These are phyloP conservation scores for Neoboletus subvelutipes DNA, from an alignment of 768 basidiomycete species.

Conservation along the genomic window DNA sequence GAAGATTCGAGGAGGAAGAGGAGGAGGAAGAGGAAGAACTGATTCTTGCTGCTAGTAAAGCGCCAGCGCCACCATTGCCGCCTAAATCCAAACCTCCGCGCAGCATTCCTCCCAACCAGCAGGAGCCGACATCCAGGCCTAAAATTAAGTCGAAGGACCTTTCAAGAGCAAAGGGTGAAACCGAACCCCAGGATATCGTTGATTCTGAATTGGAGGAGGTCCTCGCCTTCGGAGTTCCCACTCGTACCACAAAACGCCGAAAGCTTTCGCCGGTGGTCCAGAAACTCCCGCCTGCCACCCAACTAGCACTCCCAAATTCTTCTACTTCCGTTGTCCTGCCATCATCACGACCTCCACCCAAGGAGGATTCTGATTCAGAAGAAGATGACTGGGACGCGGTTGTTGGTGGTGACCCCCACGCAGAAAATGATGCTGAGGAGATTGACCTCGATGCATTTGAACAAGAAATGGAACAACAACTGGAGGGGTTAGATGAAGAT, in stretches of 20 bases:
- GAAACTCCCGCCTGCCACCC: conserved; percentile 17
- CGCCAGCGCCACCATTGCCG: conserved; percentile 25
- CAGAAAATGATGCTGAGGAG: conserved; percentile 32
- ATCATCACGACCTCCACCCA: conserved; percentile 27
- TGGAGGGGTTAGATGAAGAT: conserved; percentile 49
- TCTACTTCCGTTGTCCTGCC: conserved; percentile 33
- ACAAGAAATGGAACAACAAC: conserved; percentile 35
- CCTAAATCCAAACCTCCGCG: conserved; percentile 36
- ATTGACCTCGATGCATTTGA: conserved; percentile 38
- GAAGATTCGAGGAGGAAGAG: conserved; percentile 29
- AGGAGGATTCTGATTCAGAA: conserved; percentile 43
- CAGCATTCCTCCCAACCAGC: conserved; percentile 23
- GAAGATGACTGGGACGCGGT: conserved; percentile 56
- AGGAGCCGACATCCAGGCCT: conserved; percentile 23
- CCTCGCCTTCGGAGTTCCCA: conserved; percentile 49
- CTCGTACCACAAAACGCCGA: conserved; percentile 37
- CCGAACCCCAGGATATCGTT: conserved; percentile 9
- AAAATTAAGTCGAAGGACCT: conserved; percentile 28
- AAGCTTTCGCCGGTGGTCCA: conserved; percentile 21
- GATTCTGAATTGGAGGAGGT: conserved; percentile 43
- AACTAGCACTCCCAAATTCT: conserved; percentile 41
- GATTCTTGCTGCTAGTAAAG: conserved; percentile 21
- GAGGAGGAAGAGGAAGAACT: conserved; percentile 35
- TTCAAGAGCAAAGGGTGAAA: conserved; percentile 25
- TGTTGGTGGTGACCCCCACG: conserved; percentile 21